Conservation (phyloP, 805 yeast species). For the Martiniozyma abietophila region DNA sequence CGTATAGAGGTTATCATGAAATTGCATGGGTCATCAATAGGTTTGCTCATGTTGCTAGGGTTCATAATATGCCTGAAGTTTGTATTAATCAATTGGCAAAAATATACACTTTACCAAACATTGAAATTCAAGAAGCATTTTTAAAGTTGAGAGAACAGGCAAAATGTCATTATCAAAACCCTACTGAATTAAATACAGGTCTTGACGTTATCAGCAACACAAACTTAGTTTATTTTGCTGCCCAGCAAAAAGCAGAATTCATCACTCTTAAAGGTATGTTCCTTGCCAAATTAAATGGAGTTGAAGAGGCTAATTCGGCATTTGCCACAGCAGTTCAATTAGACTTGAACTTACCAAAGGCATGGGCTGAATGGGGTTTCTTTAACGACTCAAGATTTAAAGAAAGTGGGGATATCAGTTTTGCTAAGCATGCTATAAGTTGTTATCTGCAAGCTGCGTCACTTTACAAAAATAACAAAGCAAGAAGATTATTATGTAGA, state of each 20-base stretch:
- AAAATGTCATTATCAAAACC: conserved; percentile 91
- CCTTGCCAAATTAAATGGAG: conserved; percentile 78
- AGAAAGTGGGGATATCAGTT: conserved; percentile 67
- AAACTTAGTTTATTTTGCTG: conserved; percentile 89
- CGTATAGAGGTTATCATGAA: conserved; percentile 96
- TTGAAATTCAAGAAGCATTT: conserved; percentile 97
- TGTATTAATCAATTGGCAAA: conserved; percentile 87
- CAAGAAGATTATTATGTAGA: conserved; percentile 79
- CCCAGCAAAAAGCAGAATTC: conserved; percentile 97
- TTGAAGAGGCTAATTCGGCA: conserved; percentile 95
- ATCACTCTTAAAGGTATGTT: conserved; percentile 98
- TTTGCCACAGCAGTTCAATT: conserved; percentile 97
- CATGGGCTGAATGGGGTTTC: conserved; percentile 99
- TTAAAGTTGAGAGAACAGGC: conserved; percentile 94
- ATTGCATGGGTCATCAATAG: conserved; percentile 98
- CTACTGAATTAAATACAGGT: conserved; percentile 86
- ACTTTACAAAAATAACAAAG: conserved; percentile 82
- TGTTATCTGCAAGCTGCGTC: conserved; percentile 98
- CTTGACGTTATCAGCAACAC: conserved; percentile 95
- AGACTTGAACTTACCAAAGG: conserved; percentile 88
- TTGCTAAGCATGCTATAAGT: conserved; percentile 89
- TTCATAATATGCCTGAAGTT: conserved; percentile 94
- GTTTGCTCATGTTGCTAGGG: conserved; percentile 97
- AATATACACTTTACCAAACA: conserved; percentile 92
- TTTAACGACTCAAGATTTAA: conserved; percentile 84